Evolutionary conservation across 305 asterid species (phyloP).

Genomic region (Fraxinus latifolia): DNA sequence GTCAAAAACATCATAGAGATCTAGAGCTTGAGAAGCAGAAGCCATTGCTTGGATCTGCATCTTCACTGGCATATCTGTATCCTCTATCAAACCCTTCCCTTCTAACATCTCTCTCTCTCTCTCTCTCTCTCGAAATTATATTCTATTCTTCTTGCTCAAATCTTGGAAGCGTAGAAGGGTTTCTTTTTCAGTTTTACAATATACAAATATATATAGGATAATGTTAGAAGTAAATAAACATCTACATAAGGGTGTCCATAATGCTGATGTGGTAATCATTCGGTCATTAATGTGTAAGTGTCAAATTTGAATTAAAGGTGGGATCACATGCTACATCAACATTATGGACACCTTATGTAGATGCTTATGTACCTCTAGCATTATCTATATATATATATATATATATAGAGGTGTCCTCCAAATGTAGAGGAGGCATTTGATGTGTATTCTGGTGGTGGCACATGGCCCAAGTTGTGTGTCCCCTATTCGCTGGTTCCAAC

Average conservation of each 20-base stretch:
- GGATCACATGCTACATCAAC: too few relatives aligned
- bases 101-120: conserved; percentile 32
- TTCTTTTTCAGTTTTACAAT: neutral
- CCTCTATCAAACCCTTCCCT: conserved; percentile 56
- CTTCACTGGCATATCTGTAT: conserved; percentile 83
- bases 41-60: conserved; percentile 92
- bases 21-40: conserved; percentile 81
- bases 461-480: conserved; percentile 33
- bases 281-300: too few relatives aligned
- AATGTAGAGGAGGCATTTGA: conserved; percentile 32
- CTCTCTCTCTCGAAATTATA: neutral
- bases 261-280: too few relatives aligned
- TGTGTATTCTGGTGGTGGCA: conserved; percentile 31
- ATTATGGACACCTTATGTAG: too few relatives aligned
- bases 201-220: neutral
- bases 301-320: too few relatives aligned
- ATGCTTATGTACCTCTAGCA: too few relatives aligned
- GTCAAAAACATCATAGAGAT: conserved; percentile 80
- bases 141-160: conserved; percentile 6
- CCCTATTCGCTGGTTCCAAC: conserved; percentile 26
- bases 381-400: too few relatives aligned
- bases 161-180: conserved; percentile 16
- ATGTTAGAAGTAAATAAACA: too few relatives aligned
- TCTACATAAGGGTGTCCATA: too few relatives aligned
- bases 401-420: conserved; percentile 24